phyloP scores from a whole-genome alignment of 106 monocot species.

The Dioscorea alata region DNA sequence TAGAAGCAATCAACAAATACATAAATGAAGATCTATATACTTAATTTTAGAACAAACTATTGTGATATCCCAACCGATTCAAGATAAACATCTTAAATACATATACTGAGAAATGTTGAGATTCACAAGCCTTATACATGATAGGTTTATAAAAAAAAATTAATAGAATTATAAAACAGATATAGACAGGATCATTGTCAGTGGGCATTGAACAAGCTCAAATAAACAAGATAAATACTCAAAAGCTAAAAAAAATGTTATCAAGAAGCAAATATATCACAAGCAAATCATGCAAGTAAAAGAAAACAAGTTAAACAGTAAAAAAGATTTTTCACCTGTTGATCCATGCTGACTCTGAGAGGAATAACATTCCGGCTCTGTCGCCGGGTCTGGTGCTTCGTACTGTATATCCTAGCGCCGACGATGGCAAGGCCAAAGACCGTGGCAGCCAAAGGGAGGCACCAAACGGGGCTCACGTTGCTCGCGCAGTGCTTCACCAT shows the following conservation, averaged over 20 bases:
- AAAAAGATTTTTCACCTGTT: conserved; percentile 33
- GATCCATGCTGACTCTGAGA: conserved; percentile 35
- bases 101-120: background rate
- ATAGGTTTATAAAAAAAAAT: background rate
- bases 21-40: background rate
- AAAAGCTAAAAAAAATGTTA: background rate
- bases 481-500: conserved; percentile 34
- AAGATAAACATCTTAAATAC: background rate
- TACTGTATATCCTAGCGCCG: conserved; percentile 42
- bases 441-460: conserved; percentile 44
- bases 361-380: conserved; percentile 23
- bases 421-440: conserved; percentile 45
- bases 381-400: conserved; percentile 32
- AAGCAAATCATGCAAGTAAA: background rate
- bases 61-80: background rate
- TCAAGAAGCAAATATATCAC: too few relatives aligned
- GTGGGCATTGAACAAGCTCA: background rate
- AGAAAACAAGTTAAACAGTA: background rate
- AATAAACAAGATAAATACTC: background rate
- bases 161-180: background rate
- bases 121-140: background rate
- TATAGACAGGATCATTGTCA: background rate
- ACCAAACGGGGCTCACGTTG: conserved; percentile 49
- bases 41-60: background rate
- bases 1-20: background rate